Evolutionary conservation across 2,329 filamentous ascomycete species (phyloP), one percentile per base, ranked within the genome.

Genomic region (Cylindrodendrum hubeiense): DNA sequence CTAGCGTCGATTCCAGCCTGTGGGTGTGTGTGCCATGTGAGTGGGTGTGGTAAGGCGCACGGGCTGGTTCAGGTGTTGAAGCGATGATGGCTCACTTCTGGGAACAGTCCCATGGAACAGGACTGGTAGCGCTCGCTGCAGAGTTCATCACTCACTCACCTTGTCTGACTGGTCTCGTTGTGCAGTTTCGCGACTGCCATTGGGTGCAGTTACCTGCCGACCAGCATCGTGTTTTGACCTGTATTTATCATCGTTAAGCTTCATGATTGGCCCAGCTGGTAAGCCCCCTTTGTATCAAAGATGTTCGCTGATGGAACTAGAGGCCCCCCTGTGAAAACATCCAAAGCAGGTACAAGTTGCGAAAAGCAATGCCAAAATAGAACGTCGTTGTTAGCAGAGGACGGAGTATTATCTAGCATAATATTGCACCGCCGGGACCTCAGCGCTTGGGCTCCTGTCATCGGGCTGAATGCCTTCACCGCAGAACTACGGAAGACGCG

Each of bases 231-330:
- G 52, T 55, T 59, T 64, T 59, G 55, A 46, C 28, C 12, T 34
- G 50, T 49, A 30, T 10, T 46, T 9, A 26, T 34, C 28, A 13
- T 28, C 26, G 22, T 39, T 8, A 7, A 17, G 17, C 37, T 39
- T n/a, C 17, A n/a, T 64, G 50, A 64, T 64, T 64, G 61, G 61
- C 44, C 54, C 61, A 60, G 61, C 61, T 59, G 17, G 13, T 34
- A 50, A 43, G 28, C 22, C 39, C 50, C 50, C 41, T 59, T 37
- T 55, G 49, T 37, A 50, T 59, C 55, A 44, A 34, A 50, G 43
- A 33, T 19, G 55, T 51, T 39, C 50, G 41, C 47, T 9, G n/a
- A 41, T 41, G 30, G 37, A 63, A 34, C 43, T 57, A 33, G 26
- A 33, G 47, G 47, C n/a, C 19, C 46, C 37, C 28, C 30, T 34